Evolutionary conservation across 345 rosid genomes (phyloP).

Genomic region (Carallia brachiata): DNA sequence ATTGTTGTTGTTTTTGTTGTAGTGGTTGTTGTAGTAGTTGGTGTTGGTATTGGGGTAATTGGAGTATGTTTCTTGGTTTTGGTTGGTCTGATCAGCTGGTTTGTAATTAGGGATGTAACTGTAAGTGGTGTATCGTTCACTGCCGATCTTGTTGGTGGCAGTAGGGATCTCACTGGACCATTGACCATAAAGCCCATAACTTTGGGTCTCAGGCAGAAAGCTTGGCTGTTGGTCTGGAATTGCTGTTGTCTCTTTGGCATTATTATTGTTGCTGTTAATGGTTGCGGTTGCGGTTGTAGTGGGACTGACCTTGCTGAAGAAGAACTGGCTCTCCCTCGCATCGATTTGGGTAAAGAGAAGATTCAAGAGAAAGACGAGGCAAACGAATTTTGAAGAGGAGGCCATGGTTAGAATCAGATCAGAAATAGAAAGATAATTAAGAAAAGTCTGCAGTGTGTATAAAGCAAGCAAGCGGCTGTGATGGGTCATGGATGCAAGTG

Average conservation of each 20-base stretch:
- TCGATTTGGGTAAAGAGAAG: conserved; percentile 18
- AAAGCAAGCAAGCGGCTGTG: conserved; percentile 5
- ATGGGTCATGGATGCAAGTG: neutral
- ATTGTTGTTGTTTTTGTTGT: conserved; percentile 14
- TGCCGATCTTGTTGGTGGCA: conserved; percentile 11
- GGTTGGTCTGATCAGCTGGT: conserved; percentile 8
- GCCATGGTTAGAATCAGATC: conserved; percentile 19
- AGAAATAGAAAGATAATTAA: neutral
- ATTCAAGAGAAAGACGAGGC: conserved; percentile 14
- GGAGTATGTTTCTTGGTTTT: conserved; percentile 28
- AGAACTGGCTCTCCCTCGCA: conserved; percentile 24
- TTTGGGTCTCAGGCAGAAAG: conserved; percentile 42
- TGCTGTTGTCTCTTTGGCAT: conserved; percentile 1
- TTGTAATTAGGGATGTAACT: conserved; percentile 23
- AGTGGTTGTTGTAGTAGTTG: conserved; percentile 5
- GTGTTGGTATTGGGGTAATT: conserved; percentile 12
- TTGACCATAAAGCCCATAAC: conserved; percentile 54
- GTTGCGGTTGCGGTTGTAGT: neutral
- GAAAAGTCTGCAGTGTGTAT: neutral
- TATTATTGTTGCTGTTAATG: conserved; percentile 7
- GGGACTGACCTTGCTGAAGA: conserved; percentile 28
- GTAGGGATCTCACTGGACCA: conserved; percentile 22
- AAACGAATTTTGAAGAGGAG: conserved; percentile 19
- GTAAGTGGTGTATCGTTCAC: conserved; percentile 19
- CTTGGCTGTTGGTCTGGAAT: conserved; percentile 24